These are phyloP conservation scores for Candida mattraensis DNA, from an alignment of 805 yeast species.

Conservation along the genomic window DNA sequence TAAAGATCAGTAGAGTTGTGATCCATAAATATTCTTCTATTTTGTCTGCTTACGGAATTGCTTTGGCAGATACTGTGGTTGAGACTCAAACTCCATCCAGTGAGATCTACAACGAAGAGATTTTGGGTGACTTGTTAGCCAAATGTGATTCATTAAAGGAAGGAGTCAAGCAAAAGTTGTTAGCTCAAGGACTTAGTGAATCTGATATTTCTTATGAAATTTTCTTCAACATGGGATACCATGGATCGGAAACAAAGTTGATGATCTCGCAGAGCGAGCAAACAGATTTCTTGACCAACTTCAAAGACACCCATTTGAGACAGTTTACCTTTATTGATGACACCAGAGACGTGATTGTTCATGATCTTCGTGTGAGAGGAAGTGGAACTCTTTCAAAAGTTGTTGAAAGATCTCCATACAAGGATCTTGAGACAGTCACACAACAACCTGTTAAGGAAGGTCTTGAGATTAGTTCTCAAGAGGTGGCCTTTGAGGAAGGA, in stretches of 20 bases:
- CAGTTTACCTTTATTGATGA: conserved; percentile 67
- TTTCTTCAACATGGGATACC: conserved; percentile 65
- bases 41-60: conserved; percentile 55
- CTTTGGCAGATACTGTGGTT: conserved; percentile 48
- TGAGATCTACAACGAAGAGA: conserved; percentile 14
- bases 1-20: conserved; percentile 64
- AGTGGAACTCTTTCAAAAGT: conserved; percentile 55
- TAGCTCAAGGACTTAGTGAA: conserved; percentile 13
- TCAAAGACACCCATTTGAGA: conserved; percentile 51
- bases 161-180: conserved; percentile 27
- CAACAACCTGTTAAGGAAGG: conserved; percentile 38
- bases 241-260: conserved; percentile 78
- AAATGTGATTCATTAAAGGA: conserved; percentile 22
- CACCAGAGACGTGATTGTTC: conserved; percentile 56
- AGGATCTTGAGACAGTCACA: conserved; percentile 45
- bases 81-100: conserved; percentile 34
- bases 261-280: conserved; percentile 47
- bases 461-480: conserved; percentile 41
- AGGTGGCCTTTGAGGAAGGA: conserved; percentile 32
- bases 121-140: conserved; percentile 12
- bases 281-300: conserved; percentile 40
- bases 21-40: conserved; percentile 66
- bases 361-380: conserved; percentile 56
- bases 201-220: conserved; percentile 16
- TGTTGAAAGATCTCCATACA: conserved; percentile 18